Conservation (phyloP, 1,139 yeast genomes). For the Arxiozyma telluris region DNA sequence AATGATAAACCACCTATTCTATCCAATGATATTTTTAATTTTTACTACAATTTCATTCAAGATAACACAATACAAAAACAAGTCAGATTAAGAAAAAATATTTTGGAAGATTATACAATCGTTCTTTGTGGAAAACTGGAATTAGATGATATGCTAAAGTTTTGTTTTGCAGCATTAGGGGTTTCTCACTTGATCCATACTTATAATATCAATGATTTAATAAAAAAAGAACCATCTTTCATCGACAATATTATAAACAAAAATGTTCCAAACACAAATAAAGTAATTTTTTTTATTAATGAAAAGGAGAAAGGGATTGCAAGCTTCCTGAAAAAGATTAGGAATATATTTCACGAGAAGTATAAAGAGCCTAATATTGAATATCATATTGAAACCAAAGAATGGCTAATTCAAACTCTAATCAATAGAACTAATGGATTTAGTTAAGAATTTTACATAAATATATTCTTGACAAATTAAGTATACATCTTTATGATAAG, state of each 20-base stretch:
- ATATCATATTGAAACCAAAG: conserved; percentile 39
- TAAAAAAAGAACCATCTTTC: not conserved
- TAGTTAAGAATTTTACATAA: not conserved
- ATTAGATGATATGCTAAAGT: conserved; percentile 22
- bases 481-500: not conserved
- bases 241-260: not conserved
- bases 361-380: not conserved
- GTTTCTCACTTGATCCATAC: conserved; percentile 11
- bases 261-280: not conserved
- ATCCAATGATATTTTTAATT: conserved; percentile 27
- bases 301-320: conserved; percentile 6
- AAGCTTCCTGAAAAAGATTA: conserved; percentile 5
- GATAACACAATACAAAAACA: conserved; percentile 14
- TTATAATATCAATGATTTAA: not conserved
- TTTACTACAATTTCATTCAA: conserved; percentile 31
- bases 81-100: conserved; percentile 7
- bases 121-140: conserved; percentile 22
- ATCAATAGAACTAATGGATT: conserved; percentile 36
- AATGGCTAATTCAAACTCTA: conserved; percentile 68
- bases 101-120: conserved; percentile 15
- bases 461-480: not conserved
- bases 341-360: not conserved
- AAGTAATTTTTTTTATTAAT: conserved; percentile 12
- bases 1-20: conserved; percentile 16
- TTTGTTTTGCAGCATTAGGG: conserved; percentile 21